These are phyloP conservation scores for Aurifilum marmelostoma DNA, from an alignment of 2,329 filamentous ascomycete genomes.

Conservation along the genomic window DNA sequence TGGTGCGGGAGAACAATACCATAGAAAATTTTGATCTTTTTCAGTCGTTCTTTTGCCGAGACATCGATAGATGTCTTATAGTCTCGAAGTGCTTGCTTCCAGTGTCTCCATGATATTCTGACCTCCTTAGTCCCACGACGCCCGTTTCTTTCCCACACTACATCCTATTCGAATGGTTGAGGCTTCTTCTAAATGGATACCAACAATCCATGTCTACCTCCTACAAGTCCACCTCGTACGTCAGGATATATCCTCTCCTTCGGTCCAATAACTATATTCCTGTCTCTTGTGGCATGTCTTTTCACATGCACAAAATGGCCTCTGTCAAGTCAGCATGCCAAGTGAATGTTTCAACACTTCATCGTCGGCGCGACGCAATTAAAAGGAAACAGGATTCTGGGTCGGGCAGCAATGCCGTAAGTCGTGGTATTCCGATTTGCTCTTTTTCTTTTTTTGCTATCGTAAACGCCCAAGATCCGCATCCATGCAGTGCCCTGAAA, in stretches of 20 bases:
- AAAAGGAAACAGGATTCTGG: constrained; percentile 11
- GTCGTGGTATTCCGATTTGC: constrained; percentile 30
- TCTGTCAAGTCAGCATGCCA: background rate
- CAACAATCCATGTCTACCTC: background rate
- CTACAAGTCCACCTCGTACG: background rate
- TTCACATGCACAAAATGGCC: background rate
- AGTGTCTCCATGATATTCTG: background rate
- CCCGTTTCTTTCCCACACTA: background rate
- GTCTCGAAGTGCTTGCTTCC: background rate
- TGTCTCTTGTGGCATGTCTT: too few species aligned
- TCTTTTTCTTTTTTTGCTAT: constrained; percentile 25
- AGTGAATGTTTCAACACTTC: background rate
- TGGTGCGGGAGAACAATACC: constrained; percentile 19
- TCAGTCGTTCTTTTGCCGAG: background rate
- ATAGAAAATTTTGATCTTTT: constrained; percentile 9
- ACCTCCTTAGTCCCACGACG: background rate
- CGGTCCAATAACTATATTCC: background rate
- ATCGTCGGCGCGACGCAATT: background rate
- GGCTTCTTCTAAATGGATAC: background rate
- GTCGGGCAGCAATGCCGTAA: constrained; percentile 31
- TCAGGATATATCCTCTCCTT: background rate
- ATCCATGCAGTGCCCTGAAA: constrained; percentile 28
- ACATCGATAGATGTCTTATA: background rate
- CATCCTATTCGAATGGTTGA: background rate
- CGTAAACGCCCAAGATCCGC: constrained; percentile 31